Percentiles rank a stretch among this genome's conserved stretches.
These are phyloP conservation scores for Telfairia occidentalis DNA, from an alignment of 331 rosid genomes.

Conservation along the genomic window DNA sequence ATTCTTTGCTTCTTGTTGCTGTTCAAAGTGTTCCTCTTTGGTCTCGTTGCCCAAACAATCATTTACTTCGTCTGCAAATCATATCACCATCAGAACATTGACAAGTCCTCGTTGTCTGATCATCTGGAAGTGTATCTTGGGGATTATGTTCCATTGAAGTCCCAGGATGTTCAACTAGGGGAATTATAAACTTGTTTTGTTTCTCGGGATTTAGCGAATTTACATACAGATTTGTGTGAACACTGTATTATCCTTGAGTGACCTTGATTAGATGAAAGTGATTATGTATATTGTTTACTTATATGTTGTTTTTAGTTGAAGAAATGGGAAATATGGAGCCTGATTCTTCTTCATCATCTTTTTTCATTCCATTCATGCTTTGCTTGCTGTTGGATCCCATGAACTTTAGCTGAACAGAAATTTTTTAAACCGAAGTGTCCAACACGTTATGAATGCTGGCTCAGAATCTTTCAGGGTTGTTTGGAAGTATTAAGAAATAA, in stretches of 20 bases:
- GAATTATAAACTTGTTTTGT: not conserved
- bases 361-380: not conserved
- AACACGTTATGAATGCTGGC: not conserved
- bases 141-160: constrained; percentile 15
- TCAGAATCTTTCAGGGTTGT: not conserved
- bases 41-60: constrained; percentile 17
- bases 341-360: not conserved
- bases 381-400: not conserved
- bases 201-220: not conserved
- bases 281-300: not conserved
- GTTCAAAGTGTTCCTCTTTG: constrained; percentile 14
- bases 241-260: not conserved
- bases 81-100: constrained; percentile 18
- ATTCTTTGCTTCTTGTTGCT: constrained; percentile 13
- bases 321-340: not conserved
- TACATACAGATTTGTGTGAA: not conserved
- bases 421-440: not conserved
- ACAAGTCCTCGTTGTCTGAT: constrained; percentile 14
- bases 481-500: not conserved
- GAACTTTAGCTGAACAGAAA: not conserved
- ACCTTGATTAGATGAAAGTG: not conserved
- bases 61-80: constrained; percentile 19
- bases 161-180: constrained; percentile 13
- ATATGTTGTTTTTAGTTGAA: not conserved
- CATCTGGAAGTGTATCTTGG: constrained; percentile 17